Evolutionary conservation across 2,329 filamentous ascomycete species (phyloP).

Genomic region (Pseudodiploospora longispora): DNA sequence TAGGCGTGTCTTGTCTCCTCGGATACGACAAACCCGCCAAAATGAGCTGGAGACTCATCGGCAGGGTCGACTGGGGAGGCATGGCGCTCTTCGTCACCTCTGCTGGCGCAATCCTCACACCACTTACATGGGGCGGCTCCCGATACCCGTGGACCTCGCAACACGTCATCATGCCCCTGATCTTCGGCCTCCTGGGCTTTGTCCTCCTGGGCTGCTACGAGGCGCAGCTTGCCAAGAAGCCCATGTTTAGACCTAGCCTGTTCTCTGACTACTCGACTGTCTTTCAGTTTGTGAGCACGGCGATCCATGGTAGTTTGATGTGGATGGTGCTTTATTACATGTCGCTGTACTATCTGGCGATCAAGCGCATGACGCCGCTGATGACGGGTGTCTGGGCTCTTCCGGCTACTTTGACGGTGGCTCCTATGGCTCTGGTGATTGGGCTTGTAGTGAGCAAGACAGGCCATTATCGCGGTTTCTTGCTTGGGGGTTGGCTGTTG

Average conservation of each 20-base stretch:
- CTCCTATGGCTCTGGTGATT: slow-evolving; percentile 48
- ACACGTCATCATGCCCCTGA: slow-evolving; percentile 48
- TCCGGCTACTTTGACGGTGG: slow-evolving; percentile 55
- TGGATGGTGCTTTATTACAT: slow-evolving; percentile 22
- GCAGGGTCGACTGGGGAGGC: slow-evolving; percentile 53
- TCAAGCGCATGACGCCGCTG: slow-evolving; percentile 14
- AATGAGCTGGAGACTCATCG: slow-evolving; percentile 5
- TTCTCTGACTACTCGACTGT: slow-evolving; percentile 14
- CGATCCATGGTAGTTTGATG: slow-evolving; percentile 18
- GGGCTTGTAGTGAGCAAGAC: slow-evolving; percentile 47
- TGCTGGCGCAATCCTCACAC: slow-evolving; percentile 11
- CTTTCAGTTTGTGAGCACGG: slow-evolving; percentile 13
- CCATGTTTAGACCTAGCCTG: slow-evolving; percentile 16
- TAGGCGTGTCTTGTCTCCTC: slow-evolving; percentile 19
- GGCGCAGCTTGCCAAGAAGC: slow-evolving; percentile 6
- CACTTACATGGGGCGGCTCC: slow-evolving; percentile 12
- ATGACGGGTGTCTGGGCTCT: slow-evolving; percentile 40
- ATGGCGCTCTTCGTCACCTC: slow-evolving; percentile 43
- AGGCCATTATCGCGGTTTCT: slow-evolving; percentile 51
- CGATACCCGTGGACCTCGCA: slow-evolving; percentile 14
- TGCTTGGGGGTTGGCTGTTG: slow-evolving; percentile 54
- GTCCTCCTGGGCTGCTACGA: slow-evolving; percentile 15
- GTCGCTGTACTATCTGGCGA: slow-evolving; percentile 17
- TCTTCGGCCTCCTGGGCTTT: slow-evolving; percentile 45
- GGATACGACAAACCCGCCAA: slow-evolving; percentile 14